Evolutionary conservation across 495 filamentous ascomycete genomes (phyloP), one percentile per base, ranked within the genome.

Genomic region (Xylaria cubensis): DNA sequence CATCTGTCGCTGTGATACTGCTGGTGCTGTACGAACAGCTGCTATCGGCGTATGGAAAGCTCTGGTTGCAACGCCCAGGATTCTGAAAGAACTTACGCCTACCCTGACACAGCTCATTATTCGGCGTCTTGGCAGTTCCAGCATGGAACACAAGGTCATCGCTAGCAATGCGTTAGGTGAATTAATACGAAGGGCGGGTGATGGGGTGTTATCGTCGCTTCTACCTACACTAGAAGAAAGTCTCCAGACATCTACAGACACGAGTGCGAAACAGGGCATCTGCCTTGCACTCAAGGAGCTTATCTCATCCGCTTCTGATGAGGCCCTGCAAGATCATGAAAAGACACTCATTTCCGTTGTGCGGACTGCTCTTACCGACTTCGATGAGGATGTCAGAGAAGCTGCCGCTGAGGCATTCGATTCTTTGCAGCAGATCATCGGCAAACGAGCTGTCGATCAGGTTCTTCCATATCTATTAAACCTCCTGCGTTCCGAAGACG

Each of bases 131-230:
- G 96, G 94, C 67, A 98, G 94, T 74, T 92, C 94, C 4, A 98
- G 97, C 77, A 93, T 97, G 91, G 96, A 99, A 80, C 96, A 98
- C 80, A 98, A 97, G 83, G 92, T 97, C 71, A 99, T 99, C 84
- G 97, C 96, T 62, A 94, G 95, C 76, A 98, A 98, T 79, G 94
- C 96, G 13, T 86, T 99, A 63, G 97, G 96, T 74, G 96, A 99
- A 78, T 86, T 99, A 36, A 98, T 99, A 75, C 90, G 96, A 73
- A 99, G 97, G 82, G 95, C 95, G 74, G 96, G 96, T 67, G 96
- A 98, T 77, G 92, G 94, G 65, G 94, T 99, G 64, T 82, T 99
- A 71, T 88, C 94, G 15, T 97, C 89, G 59, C 83, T 99, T 69
- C 83, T 99, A 64, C 96, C 96, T 21, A 94, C 95, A 10, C 89